phyloP scores from a whole-genome alignment of 2,329 filamentous ascomycete genomes.

The Curvularia lunata region DNA sequence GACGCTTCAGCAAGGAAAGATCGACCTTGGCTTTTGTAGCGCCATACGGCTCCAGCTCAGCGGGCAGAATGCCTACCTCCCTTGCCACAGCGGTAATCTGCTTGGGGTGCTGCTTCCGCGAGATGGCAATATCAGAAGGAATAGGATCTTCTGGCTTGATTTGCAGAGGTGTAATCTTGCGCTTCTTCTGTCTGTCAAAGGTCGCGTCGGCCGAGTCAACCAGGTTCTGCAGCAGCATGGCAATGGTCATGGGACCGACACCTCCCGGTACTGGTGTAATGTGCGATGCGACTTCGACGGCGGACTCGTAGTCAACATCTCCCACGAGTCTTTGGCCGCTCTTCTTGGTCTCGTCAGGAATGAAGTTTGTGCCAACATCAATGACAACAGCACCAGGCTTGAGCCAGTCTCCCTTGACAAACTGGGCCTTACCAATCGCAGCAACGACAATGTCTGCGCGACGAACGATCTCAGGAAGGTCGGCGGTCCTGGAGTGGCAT shows the following conservation, averaged over 20 bases:
- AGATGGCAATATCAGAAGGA: conserved; percentile 95
- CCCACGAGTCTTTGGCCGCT: conserved; percentile 91
- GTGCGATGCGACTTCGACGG: conserved; percentile 81
- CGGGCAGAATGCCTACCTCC: conserved; percentile 84
- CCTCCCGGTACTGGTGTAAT: conserved; percentile 97
- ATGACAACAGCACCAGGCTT: conserved; percentile 96
- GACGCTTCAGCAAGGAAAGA: conserved; percentile 77
- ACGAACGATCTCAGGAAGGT: conserved; percentile 76
- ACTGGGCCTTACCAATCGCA: conserved; percentile 84
- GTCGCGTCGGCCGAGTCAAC: conserved; percentile 82
- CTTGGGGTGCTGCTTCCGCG: conserved; percentile 88
- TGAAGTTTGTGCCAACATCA: conserved; percentile 96
- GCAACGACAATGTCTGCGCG: conserved; percentile 88
- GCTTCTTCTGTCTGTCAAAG: conserved; percentile 81
- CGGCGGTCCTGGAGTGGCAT: conserved; percentile 86
- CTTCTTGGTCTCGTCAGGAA: conserved; percentile 87
- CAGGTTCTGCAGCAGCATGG: conserved; percentile 96
- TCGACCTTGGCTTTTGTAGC: conserved; percentile 96
- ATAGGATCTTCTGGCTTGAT: conserved; percentile 80
- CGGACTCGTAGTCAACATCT: conserved; percentile 90
- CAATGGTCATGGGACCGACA: conserved; percentile 98
- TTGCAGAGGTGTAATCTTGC: conserved; percentile 81
- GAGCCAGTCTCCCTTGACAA: conserved; percentile 94
- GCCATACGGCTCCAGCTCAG: conserved; percentile 93
- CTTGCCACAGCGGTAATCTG: conserved; percentile 81